phyloP scores from a whole-genome alignment of 208 protist genomes.

The Herpetomonas tarakana region DNA sequence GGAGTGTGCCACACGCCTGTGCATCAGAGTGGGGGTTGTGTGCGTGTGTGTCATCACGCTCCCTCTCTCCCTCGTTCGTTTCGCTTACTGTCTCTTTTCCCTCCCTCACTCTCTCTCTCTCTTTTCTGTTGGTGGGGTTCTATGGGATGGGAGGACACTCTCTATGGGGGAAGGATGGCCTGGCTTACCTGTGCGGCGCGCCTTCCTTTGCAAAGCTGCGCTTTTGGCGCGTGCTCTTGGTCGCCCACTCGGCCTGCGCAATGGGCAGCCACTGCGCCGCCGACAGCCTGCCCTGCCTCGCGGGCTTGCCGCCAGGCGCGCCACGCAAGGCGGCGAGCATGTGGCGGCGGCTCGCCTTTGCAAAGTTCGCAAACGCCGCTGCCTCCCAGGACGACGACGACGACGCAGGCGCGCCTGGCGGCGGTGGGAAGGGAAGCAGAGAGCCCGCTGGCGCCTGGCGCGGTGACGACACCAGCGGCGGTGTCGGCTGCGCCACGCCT shows the following conservation, averaged over 20 bases:
- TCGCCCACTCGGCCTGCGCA: constrained; percentile 63
- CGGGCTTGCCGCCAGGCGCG: neutral
- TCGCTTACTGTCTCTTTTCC: too few species aligned
- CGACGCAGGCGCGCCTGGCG: constrained; percentile 8
- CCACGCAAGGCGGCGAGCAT: constrained; percentile 11
- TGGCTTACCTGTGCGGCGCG: constrained; percentile 1
- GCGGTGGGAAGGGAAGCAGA: constrained; percentile 1
- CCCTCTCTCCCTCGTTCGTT: too few species aligned
- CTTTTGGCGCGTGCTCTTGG: constrained; percentile 56
- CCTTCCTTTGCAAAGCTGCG: constrained; percentile 1
- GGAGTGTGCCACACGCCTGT: too few species aligned
- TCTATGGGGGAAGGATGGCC: too few species aligned
- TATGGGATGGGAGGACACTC: too few species aligned
- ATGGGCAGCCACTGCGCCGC: constrained; percentile 54
- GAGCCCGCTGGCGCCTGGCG: neutral
- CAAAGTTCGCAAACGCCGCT: constrained; percentile 14
- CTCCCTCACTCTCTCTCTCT: too few species aligned
- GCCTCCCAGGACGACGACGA: constrained; percentile 10
- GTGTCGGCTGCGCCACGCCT: too few species aligned
- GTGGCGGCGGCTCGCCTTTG: constrained; percentile 9
- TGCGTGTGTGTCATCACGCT: too few species aligned
- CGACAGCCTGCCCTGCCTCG: constrained; percentile 17
- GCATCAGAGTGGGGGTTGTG: too few species aligned
- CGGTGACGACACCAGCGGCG: too few species aligned
- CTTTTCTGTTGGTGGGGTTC: too few species aligned